Base-by-base conservation (phyloP, 441 rosid genomes). In the Eutrema salsugineum region DNA sequence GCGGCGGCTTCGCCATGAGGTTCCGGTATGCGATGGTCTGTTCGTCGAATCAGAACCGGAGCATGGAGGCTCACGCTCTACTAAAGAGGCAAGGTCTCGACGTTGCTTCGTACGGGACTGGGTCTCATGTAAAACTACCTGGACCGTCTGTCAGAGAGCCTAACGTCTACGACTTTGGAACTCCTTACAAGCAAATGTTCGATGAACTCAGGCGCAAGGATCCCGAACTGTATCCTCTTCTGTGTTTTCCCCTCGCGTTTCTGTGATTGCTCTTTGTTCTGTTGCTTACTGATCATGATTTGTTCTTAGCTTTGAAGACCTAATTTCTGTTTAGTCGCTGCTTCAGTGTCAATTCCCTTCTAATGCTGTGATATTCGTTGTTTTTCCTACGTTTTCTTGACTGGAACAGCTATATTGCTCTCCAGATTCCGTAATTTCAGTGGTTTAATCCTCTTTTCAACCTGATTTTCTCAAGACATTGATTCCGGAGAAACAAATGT, bases 141-240 rank as follows among this genome's bases (percentile, higher is more conserved):
- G 97, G 97, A 38, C 97, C 99, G 5, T 94, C 99, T 28, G 82
- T 86, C 5, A 84, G 98, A 61, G 99, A 92, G 79, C 98, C 97
- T 1, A 92, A 94, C 46, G 93, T 91, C 76, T 91, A 94, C 80
- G 96, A 94, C 6, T 94, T 91, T 38, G 97, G 98, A 30, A 91
- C 97, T 50, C 99, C 97, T 30, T 94, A 94, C 83, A 87, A 87
- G 85, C 87, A 86, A 14, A 94, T 94, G 98, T 85, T 91, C 67
- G 97, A 90, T 1, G 97, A 94, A 36, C 96, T 94, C 76, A 77
- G 96, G 66, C 97, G 95, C 79, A 90, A 94, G 77, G 99, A 94
- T 73, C 91, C 96, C 12, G 98, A 92, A 6, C 90, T 94, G 98
- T 94, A 89, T 81, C 83, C 82, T 79, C 60, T 33, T 6, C 1